Conservation (phyloP, 2,329 filamentous ascomycete genomes). For the Coniochaeta pulveracea region DNA sequence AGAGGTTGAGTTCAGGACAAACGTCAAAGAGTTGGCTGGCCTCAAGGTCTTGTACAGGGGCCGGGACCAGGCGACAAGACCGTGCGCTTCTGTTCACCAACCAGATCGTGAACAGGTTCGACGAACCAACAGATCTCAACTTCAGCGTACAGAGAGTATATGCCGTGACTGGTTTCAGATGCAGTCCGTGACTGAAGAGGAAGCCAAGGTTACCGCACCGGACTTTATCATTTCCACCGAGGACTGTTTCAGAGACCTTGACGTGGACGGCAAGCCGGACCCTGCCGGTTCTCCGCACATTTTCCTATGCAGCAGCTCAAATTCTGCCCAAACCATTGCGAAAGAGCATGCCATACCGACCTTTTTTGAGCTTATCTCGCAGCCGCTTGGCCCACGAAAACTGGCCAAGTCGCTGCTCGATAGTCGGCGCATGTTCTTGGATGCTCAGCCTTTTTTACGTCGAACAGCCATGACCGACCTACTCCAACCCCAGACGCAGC, state of each 20-base stretch:
- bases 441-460: conserved; percentile 3
- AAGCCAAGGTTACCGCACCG: conserved; percentile 8
- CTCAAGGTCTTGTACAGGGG: conserved; percentile 11
- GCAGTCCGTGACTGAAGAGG: conserved; percentile 8
- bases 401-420: conserved; percentile 20
- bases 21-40: conserved; percentile 16
- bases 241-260: conserved; percentile 5
- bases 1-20: conserved; percentile 15
- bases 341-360: conserved; percentile 5
- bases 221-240: conserved; percentile 16
- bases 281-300: conserved; percentile 5
- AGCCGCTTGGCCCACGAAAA: conserved; percentile 25
- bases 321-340: conserved; percentile 14
- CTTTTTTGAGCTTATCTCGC: conserved; percentile 22
- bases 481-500: too few species aligned
- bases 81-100: too few species aligned
- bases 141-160: conserved; percentile 12
- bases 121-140: conserved; percentile 8
- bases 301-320: conserved; percentile 6
- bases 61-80: conserved; percentile 4
- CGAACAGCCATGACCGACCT: neutral
- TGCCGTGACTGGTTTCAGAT: conserved; percentile 21
- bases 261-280: neutral
- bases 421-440: conserved; percentile 16
- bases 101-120: too few species aligned